Evolutionary conservation across 163 green algal genomes (phyloP), one percentile per base, ranked within the genome.

Genomic region (Scenedesmus sp.): DNA sequence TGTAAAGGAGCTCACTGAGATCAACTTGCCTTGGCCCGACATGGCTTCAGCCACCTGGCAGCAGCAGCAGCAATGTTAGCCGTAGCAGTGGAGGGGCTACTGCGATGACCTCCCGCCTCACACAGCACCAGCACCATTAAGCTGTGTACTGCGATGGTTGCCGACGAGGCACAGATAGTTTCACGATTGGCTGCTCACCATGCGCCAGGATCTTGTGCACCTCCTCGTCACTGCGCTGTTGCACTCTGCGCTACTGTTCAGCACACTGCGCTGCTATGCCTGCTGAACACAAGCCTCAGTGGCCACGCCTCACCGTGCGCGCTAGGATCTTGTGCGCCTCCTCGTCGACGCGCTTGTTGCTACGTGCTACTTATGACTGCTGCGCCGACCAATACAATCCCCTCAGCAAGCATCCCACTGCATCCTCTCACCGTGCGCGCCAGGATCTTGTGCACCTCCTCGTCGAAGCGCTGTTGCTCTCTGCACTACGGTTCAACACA

Each of bases 371-470:
- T 26, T 26, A 26, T 26, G 26, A 26, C 26, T 26, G 26, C 26
- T 26, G 26, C 26, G 26, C 26, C 26, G 26, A 26, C 26, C 26
- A 26, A 26, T 26, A 26, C 26, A 26, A 26, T 26, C 26, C 26
- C 26, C 26, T 26, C 26, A 26, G 26, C 26, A 26, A 26, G 26
- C 26, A 26, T 26, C 26, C 26, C 26, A 26, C 26, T 26, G 26
- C 26, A 26, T 26, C 26, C 26, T 26, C 91, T 86, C 26, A 94
- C 90, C 59, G 73, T 91, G 34, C 87, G 73, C 1, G 93, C 93
- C 52, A 94, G 73, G 54, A 94, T 91, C 66, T 94, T 94, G 66
- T 91, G 82, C 16, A 92, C 52, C 87, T 94, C 90, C 9, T 88
- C 66, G 9, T 93, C 67, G 12, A 93, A 85, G 67, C 67, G 67